These are phyloP conservation scores for Sugiyamaella neomexicana DNA, from an alignment of 1,139 yeast genomes.

Conservation along the genomic window DNA sequence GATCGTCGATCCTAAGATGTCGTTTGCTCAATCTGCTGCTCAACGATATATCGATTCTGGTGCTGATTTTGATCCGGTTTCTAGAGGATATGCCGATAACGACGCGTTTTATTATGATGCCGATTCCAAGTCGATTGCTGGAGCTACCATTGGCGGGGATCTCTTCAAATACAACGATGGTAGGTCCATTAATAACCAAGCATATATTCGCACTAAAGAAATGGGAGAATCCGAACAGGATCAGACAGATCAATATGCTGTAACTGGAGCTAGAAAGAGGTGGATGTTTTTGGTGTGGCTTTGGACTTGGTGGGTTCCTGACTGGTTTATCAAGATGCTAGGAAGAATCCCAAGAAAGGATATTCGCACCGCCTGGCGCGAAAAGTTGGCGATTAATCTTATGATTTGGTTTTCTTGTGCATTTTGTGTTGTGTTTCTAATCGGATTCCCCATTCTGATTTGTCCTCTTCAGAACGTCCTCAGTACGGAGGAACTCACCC, in stretches of 20 bases:
- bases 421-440: constrained; percentile 40
- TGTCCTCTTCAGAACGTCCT: constrained; percentile 45
- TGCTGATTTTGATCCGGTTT: constrained; percentile 19
- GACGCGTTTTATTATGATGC: constrained; percentile 39
- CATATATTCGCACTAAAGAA: constrained; percentile 37
- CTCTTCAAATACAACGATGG: constrained; percentile 41
- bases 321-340: constrained; percentile 36
- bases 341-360: constrained; percentile 42
- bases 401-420: constrained; percentile 45
- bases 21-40: constrained; percentile 37
- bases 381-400: constrained; percentile 45
- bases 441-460: constrained; percentile 45
- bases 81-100: constrained; percentile 32
- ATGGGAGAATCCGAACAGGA: constrained; percentile 40
- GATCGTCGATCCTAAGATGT: constrained; percentile 43
- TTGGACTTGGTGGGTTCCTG: constrained; percentile 46
- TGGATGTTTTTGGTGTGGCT: constrained; percentile 45
- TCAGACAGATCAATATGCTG: constrained; percentile 35
- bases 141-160: constrained; percentile 40
- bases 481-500: constrained; percentile 38
- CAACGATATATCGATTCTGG: constrained; percentile 35
- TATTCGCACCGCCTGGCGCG: constrained; percentile 46
- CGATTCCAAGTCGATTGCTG: constrained; percentile 40
- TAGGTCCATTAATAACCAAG: constrained; percentile 34
- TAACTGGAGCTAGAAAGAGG: constrained; percentile 35